Percentiles rank a stretch among this genome's conserved stretches.
These are phyloP conservation scores for Panicum hallii DNA, from an alignment of 202 grass and related monocot species.

Conservation along the genomic window DNA sequence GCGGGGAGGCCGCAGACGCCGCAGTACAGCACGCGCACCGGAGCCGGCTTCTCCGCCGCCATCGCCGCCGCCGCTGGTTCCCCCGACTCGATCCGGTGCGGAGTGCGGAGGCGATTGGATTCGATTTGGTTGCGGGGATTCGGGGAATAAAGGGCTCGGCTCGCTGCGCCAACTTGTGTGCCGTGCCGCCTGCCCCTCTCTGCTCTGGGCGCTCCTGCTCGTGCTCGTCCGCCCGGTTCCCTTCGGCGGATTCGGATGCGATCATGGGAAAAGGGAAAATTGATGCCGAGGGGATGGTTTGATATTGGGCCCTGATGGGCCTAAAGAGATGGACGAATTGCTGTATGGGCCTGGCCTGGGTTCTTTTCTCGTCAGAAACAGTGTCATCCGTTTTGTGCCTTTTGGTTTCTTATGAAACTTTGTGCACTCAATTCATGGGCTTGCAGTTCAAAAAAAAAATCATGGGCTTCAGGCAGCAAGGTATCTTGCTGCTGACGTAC, in stretches of 20 bases:
- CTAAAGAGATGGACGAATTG: too few species aligned
- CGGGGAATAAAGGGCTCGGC: not conserved
- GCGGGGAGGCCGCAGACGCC: slow-evolving; percentile 86
- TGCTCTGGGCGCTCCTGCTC: not conserved
- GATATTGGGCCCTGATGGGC: too few species aligned
- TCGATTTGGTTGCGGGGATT: not conserved
- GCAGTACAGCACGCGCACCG: slow-evolving; percentile 86
- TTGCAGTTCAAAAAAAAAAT: too few species aligned
- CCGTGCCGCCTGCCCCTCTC: not conserved
- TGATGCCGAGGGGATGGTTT: too few species aligned
- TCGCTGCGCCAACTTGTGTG: slow-evolving; percentile 4
- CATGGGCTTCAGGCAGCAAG: too few species aligned
- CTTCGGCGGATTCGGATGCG: slow-evolving; percentile 27
- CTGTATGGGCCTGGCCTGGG: too few species aligned
- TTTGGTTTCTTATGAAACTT: too few species aligned
- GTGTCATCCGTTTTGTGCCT: too few species aligned
- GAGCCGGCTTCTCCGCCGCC: slow-evolving; percentile 75
- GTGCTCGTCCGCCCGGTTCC: slow-evolving; percentile 18
- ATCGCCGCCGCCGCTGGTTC: slow-evolving; percentile 24
- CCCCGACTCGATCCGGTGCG: not conserved
- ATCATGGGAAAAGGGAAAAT: not conserved
- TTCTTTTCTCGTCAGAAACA: too few species aligned
- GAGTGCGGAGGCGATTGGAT: slow-evolving; percentile 8
- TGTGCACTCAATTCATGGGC: too few species aligned
- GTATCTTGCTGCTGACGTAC: too few species aligned